Conservation (phyloP, 208 protist genomes). For the Leishmania tarentolae region DNA sequence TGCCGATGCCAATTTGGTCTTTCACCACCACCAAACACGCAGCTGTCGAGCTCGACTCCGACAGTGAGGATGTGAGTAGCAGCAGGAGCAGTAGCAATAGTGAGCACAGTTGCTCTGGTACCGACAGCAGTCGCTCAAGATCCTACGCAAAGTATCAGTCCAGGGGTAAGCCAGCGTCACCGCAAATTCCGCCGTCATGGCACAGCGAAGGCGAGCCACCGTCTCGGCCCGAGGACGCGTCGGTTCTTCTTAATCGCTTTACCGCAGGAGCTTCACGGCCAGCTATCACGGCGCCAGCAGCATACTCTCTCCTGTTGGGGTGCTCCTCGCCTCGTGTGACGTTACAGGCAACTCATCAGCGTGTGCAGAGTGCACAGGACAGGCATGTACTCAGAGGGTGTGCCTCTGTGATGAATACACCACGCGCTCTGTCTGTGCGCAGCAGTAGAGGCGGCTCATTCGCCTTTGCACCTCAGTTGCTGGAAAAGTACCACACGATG, state of each 20-base stretch:
- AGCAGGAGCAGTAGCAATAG: conserved; percentile 10
- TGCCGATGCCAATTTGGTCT: conserved; percentile 20
- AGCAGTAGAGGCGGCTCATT: conserved; percentile 34
- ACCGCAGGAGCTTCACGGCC: conserved; percentile 1
- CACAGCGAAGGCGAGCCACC: neutral
- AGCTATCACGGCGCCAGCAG: conserved; percentile 1
- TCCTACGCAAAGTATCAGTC: neutral
- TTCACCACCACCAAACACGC: neutral
- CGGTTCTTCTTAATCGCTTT: neutral
- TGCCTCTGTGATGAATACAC: neutral
- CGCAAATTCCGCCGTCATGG: neutral
- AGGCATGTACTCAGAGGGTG: neutral
- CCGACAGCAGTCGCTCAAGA: neutral
- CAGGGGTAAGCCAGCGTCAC: neutral
- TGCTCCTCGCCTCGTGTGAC: conserved; percentile 1
- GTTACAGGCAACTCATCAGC: conserved; percentile 10
- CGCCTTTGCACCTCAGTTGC: conserved; percentile 21
- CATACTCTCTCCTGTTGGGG: neutral
- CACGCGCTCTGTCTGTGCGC: conserved; percentile 12
- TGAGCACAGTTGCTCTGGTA: conserved; percentile 4
- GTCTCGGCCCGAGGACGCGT: neutral
- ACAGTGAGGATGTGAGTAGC: conserved; percentile 14
- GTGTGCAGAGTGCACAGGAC: conserved; percentile 14
- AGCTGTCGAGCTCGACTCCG: conserved; percentile 25
- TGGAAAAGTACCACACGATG: conserved; percentile 34